Evolutionary conservation across 257 asterid genomes (phyloP).

Genomic region (Nyctanthes arbortristis): DNA sequence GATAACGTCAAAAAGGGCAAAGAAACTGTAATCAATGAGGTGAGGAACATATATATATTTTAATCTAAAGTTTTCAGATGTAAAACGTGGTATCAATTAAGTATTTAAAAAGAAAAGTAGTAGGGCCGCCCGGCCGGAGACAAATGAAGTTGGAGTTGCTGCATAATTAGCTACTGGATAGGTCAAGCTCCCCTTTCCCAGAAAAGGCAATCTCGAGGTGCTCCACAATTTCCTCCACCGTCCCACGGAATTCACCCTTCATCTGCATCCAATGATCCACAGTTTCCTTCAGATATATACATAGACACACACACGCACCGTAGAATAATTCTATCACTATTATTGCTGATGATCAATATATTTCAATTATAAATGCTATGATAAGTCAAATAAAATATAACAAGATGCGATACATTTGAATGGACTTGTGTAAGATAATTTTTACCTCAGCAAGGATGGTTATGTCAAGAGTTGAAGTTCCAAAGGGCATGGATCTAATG

Average conservation of each 20-base stretch:
- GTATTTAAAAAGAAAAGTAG: too few relatives aligned
- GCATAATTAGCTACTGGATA: too few relatives aligned
- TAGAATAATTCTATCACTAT: not conserved
- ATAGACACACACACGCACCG: not conserved
- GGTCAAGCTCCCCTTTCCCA: not conserved
- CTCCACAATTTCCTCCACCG: slow-evolving; percentile 10
- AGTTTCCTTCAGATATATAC: not conserved
- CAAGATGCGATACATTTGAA: too few relatives aligned
- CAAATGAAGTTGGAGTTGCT: not conserved
- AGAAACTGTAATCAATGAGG: too few relatives aligned
- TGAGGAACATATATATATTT: too few relatives aligned
- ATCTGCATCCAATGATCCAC: slow-evolving; percentile 15
- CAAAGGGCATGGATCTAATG: slow-evolving; percentile 40
- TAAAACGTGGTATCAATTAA: slow-evolving; percentile 1
- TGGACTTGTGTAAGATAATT: not conserved
- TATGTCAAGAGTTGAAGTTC: slow-evolving; percentile 27
- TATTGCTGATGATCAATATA: not conserved
- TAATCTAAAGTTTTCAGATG: not conserved
- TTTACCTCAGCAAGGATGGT: slow-evolving; percentile 38
- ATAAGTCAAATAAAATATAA: not conserved
- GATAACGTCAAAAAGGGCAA: too few relatives aligned
- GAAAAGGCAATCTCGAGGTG: slow-evolving; percentile 8
- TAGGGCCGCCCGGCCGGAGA: too few relatives aligned
- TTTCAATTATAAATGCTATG: too few relatives aligned
- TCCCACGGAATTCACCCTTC: slow-evolving; percentile 10